These are phyloP conservation scores for Pythium sukuiense DNA, from an alignment of 352 stramenopile genomes.

Conservation along the genomic window DNA sequence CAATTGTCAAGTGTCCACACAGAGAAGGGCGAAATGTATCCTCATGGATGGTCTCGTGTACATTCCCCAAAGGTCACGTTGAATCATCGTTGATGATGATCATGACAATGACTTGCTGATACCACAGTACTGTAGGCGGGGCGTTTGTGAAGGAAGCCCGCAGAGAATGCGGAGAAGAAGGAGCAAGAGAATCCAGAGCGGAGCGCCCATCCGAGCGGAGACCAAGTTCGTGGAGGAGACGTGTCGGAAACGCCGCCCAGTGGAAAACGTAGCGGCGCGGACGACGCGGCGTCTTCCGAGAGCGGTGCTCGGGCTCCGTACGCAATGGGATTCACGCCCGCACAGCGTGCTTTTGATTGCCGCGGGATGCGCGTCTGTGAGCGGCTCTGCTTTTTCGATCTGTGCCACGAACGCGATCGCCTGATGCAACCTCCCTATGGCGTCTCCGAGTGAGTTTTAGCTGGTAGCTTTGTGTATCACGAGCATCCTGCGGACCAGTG, in stretches of 20 bases:
- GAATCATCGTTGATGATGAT: neutral
- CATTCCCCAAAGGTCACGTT: neutral
- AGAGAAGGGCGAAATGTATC: neutral
- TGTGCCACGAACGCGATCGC: neutral
- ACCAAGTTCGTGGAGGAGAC: neutral
- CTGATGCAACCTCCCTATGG: neutral
- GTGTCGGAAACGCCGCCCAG: neutral
- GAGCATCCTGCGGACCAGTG: neutral
- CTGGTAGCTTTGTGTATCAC: neutral
- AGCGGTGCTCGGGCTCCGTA: neutral
- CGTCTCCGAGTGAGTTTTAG: neutral
- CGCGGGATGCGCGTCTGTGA: no score
- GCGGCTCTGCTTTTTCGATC: no score
- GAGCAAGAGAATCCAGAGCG: neutral
- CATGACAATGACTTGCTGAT: neutral
- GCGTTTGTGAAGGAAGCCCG: neutral
- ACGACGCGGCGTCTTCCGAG: neutral
- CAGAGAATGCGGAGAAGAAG: neutral
- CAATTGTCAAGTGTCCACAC: no score
- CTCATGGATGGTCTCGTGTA: neutral
- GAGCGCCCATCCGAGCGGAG: conserved; percentile 3
- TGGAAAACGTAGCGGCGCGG: neutral
- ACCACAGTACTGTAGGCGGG: neutral
- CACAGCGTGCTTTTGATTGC: neutral
- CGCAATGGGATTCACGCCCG: neutral